Evolutionary conservation across 2,329 filamentous ascomycete species (phyloP), one percentile per base, ranked within the genome.

Genomic region (Microcyclospora pomicola): DNA sequence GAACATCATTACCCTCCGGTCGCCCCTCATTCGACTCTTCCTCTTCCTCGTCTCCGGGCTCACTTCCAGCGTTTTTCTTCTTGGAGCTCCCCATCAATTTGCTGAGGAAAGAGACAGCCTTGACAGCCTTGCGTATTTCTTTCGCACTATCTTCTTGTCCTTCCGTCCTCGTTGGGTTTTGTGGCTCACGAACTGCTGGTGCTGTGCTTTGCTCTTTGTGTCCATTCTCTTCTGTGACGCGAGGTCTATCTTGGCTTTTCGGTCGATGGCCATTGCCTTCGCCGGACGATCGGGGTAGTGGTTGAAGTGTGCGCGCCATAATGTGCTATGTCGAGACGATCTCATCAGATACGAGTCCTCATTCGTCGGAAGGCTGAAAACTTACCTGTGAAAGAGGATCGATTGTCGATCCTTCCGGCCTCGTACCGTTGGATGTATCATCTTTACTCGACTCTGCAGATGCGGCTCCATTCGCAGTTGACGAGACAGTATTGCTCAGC

Each of bases 31-130:
- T 83, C 1, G 81, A 85, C 51, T 74, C 78, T 32, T 53, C 47
- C 37, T 59, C 63, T 31, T 68, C 67, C 40, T 72, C 69, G 24
- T 55, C 53, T 32, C 39, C 40, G 11, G 44, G 40, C 29, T 51
- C 50, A 19, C 54, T 53, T 31, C 38, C 40, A n/a, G 42, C 41
- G 27, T 52, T 50, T 55, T 82, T 85, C 61, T 81, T 92, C 65
- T 85, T 86, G 42, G 70, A 72, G 44, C 73, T 71, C 28, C 77
- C 75, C 51, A 83, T 82, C 59, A 96, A 77, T 38, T 86, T 82
- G 59, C 85, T 92, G 19, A 98, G 73, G 56, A 98, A 94, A 11
- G 86, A 94, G 13, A 81, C 75, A 19, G 82, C 80, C 65, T 94
- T 95, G 60, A 82, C 93, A 52, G 53, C 50, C 36, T 59, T 59